Conservation (phyloP, 768 basidiomycete species). For the Naganishia friedmannii region DNA sequence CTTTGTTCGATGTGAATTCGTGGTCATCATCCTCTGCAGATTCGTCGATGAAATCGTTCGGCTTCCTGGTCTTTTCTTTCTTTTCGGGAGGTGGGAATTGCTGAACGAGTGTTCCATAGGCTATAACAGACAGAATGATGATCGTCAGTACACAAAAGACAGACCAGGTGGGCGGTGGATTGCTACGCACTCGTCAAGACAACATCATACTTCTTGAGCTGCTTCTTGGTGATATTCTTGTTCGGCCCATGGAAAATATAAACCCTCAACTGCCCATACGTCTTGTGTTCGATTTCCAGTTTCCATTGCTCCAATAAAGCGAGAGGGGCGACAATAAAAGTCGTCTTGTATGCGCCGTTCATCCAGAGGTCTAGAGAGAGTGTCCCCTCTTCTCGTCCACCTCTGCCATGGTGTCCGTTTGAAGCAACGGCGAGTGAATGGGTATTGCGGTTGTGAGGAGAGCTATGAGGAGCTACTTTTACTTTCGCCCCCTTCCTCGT, state of each 20-base stretch:
- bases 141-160: neutral
- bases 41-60: constrained; percentile 35
- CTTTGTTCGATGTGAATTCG: constrained; percentile 29
- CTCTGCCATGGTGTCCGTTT: neutral
- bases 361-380: too few species aligned
- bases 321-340: constrained; percentile 66
- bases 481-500: neutral
- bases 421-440: neutral
- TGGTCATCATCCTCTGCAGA: constrained; percentile 35
- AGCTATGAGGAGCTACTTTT: neutral
- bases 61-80: constrained; percentile 54
- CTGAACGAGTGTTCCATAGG: constrained; percentile 51
- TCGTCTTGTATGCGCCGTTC: constrained; percentile 58
- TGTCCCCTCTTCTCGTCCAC: neutral
- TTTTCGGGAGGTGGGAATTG: constrained; percentile 52
- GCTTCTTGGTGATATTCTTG: constrained; percentile 55
- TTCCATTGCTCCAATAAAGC: constrained; percentile 63
- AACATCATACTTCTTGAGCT: constrained; percentile 63
- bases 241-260: constrained; percentile 66
- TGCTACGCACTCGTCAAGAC: constrained; percentile 59
- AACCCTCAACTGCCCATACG: constrained; percentile 58
- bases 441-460: neutral
- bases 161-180: neutral
- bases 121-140: neutral
- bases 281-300: constrained; percentile 64